Percentiles rank a stretch among this genome's conserved stretches.
phyloP scores from a whole-genome alignment of 257 asterid genomes.

The Solanum lycopersicoides region DNA sequence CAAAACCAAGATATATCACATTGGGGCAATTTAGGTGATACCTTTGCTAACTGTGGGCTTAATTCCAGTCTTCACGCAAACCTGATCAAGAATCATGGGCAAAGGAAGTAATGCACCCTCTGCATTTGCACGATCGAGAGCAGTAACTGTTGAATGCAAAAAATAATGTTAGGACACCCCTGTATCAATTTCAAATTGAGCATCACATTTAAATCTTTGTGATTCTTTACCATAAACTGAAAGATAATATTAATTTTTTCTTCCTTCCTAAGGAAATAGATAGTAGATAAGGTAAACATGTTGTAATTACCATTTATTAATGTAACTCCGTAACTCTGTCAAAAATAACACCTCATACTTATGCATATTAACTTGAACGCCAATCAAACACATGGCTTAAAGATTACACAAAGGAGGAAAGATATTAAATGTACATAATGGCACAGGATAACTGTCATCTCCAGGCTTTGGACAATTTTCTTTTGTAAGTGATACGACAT shows the following conservation, averaged over 20 bases:
- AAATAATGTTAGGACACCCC: not conserved
- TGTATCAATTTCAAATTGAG: not conserved
- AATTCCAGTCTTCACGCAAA: slow-evolving; percentile 22
- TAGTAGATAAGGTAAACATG: not conserved
- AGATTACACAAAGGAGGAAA: not conserved
- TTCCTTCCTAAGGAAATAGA: not conserved
- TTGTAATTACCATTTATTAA: not conserved
- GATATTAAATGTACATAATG: not conserved
- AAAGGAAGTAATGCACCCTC: slow-evolving; percentile 75
- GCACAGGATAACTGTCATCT: not conserved
- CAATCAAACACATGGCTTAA: not conserved
- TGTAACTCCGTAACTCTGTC: not conserved
- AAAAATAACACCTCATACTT: not conserved
- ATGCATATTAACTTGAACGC: not conserved
- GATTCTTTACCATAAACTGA: not conserved
- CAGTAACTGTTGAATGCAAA: slow-evolving; percentile 52
- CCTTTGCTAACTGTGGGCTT: slow-evolving; percentile 35
- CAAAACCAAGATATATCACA: not conserved
- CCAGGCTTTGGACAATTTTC: not conserved
- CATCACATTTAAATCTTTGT: not conserved
- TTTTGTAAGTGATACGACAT: not conserved
- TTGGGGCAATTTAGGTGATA: slow-evolving; percentile 4
- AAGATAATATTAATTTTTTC: not conserved
- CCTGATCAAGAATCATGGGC: slow-evolving; percentile 43
- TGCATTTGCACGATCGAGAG: slow-evolving; percentile 71